A percentile compares a stretch with the other conserved stretches of the same genome.
These are phyloP conservation scores for Trichoderma citrinoviride DNA, from an alignment of 2,329 filamentous ascomycete genomes.

Conservation along the genomic window DNA sequence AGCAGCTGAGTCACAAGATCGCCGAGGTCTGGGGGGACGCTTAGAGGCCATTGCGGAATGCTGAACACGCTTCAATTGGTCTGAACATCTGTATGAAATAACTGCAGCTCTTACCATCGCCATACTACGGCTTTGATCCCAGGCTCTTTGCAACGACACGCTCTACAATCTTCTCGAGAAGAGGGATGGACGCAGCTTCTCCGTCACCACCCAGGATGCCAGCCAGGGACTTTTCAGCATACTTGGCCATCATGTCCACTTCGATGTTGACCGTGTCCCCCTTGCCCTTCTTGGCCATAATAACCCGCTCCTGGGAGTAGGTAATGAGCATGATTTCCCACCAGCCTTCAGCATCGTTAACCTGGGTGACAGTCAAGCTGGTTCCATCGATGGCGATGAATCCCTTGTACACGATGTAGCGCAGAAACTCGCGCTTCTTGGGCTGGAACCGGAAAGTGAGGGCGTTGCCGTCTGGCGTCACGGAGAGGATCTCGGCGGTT, in stretches of 20 bases:
- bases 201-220: slow-evolving; percentile 60
- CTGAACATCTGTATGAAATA: slow-evolving; percentile 1
- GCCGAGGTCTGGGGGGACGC: slow-evolving; percentile 68
- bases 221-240: slow-evolving; percentile 83
- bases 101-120: neutral
- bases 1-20: slow-evolving; percentile 64
- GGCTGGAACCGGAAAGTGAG: slow-evolving; percentile 82
- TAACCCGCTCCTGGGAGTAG: slow-evolving; percentile 91
- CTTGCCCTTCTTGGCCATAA: slow-evolving; percentile 72
- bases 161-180: slow-evolving; percentile 70
- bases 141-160: slow-evolving; percentile 67
- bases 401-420: slow-evolving; percentile 94
- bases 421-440: slow-evolving; percentile 63
- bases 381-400: slow-evolving; percentile 93
- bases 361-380: slow-evolving; percentile 85
- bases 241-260: slow-evolving; percentile 85
- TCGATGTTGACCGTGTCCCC: slow-evolving; percentile 89
- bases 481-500: slow-evolving; percentile 69
- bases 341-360: slow-evolving; percentile 74
- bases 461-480: slow-evolving; percentile 83
- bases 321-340: slow-evolving; percentile 98
- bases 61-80: neutral
- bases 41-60: slow-evolving; percentile 28
- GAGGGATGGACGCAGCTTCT: slow-evolving; percentile 49
- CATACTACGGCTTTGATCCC: slow-evolving; percentile 28